These are phyloP conservation scores for Pugionium dolabratum DNA, from an alignment of 345 rosid genomes.

Conservation along the genomic window DNA sequence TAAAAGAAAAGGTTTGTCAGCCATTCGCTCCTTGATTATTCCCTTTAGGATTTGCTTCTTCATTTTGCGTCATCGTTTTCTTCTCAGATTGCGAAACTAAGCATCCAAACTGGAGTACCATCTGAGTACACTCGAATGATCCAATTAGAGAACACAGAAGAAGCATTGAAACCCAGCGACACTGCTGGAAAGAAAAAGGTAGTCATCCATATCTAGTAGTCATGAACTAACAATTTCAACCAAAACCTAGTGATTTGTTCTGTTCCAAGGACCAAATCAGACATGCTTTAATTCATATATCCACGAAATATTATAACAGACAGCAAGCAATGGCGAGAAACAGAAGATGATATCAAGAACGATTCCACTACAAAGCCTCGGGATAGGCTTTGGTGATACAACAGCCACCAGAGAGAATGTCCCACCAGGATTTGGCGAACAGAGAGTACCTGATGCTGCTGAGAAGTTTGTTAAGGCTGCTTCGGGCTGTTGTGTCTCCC, in stretches of 20 bases:
- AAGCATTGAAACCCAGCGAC: conserved; percentile 43
- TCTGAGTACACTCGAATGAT: conserved; percentile 79
- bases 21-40: not conserved
- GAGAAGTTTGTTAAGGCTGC: conserved; percentile 77
- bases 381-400: conserved; percentile 73
- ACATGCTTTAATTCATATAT: conserved; percentile 11
- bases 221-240: conserved; percentile 13
- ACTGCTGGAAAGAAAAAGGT: conserved; percentile 49
- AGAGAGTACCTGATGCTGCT: conserved; percentile 70
- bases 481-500: conserved; percentile 64
- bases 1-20: conserved; percentile 72
- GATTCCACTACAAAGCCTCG: conserved; percentile 45
- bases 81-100: conserved; percentile 64
- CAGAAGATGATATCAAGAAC: conserved; percentile 42
- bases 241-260: not conserved
- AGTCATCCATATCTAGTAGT: conserved; percentile 10
- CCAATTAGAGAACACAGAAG: conserved; percentile 52
- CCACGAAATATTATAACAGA: conserved; percentile 40
- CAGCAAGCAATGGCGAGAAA: conserved; percentile 41
- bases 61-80: not conserved
- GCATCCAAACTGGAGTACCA: conserved; percentile 55
- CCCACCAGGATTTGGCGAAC: conserved; percentile 57
- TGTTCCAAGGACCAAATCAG: conserved; percentile 6
- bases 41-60: conserved; percentile 14
- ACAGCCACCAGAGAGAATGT: conserved; percentile 64